These are phyloP conservation scores for Fistulinella cinereoalba DNA, from an alignment of 1,284 basidiomycete species.

Conservation along the genomic window DNA sequence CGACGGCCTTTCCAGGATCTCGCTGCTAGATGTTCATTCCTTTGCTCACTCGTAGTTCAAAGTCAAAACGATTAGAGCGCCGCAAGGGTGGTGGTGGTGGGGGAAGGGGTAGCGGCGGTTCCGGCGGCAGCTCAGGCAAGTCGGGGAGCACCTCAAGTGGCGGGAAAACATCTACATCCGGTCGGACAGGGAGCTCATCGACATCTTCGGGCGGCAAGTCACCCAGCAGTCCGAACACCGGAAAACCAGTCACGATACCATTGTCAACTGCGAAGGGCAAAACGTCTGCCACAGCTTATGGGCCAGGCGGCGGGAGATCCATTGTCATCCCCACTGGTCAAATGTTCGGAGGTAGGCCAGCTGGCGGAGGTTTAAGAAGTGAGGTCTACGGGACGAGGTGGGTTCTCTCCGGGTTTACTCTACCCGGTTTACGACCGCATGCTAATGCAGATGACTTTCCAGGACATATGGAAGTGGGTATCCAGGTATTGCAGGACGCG, in stretches of 20 bases:
- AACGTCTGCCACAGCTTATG: conserved; percentile 35
- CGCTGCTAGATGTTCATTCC: conserved; percentile 43
- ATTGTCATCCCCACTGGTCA: conserved; percentile 41
- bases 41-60: conserved; percentile 20
- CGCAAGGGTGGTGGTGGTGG: conserved; percentile 32
- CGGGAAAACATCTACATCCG: background rate
- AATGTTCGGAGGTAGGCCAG: conserved; percentile 40
- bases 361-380: conserved; percentile 41
- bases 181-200: background rate
- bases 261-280: conserved; percentile 29
- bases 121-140: conserved; percentile 13
- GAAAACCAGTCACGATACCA: conserved; percentile 23
- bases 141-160: conserved; percentile 7
- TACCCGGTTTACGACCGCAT: background rate
- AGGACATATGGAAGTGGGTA: conserved; percentile 42
- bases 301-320: conserved; percentile 35
- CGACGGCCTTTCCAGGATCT: too few relatives aligned
- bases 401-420: conserved; percentile 12
- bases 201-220: conserved; percentile 19
- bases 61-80: conserved; percentile 12
- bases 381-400: conserved; percentile 43
- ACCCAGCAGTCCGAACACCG: conserved; percentile 14
- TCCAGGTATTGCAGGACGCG: conserved; percentile 28
- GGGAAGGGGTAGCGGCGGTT: conserved; percentile 23
- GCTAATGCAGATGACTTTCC: conserved; percentile 1